A percentile compares a stretch with the other conserved stretches of the same genome.
These are phyloP conservation scores for Hypoxylon sp. DNA, from an alignment of 2,329 filamentous ascomycete species.

Conservation along the genomic window DNA sequence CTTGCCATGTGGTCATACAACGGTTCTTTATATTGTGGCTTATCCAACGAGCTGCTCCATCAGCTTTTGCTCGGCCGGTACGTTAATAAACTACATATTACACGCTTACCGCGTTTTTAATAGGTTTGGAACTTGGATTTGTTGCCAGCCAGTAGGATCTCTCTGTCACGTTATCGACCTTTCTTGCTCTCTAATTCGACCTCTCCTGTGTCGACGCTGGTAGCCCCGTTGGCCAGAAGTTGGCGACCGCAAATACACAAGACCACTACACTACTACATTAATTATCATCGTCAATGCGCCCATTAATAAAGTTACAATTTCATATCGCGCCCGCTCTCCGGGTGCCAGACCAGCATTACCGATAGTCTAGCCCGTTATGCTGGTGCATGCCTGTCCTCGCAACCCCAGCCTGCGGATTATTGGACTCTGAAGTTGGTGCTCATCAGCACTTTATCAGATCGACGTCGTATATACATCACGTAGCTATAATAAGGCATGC, in stretches of 20 bases:
- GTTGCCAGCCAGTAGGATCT: slow-evolving; percentile 32
- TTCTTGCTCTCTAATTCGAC: slow-evolving; percentile 35
- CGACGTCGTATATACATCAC: slow-evolving; percentile 16
- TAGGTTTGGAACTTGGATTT: slow-evolving; percentile 28
- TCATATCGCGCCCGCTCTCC: slow-evolving; percentile 40
- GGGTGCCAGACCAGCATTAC: slow-evolving; percentile 38
- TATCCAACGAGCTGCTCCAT: slow-evolving; percentile 25
- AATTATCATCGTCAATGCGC: slow-evolving; percentile 44
- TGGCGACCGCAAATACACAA: slow-evolving; percentile 28
- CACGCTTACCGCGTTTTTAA: slow-evolving; percentile 41
- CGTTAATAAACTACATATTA: slow-evolving; percentile 37
- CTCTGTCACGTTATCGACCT: slow-evolving; percentile 31
- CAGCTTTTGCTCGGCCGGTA: slow-evolving; percentile 28
- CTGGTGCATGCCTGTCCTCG: slow-evolving; percentile 37
- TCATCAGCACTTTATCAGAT: slow-evolving; percentile 31
- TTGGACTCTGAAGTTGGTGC: slow-evolving; percentile 24
- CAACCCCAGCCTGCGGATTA: slow-evolving; percentile 30
- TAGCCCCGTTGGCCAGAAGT: slow-evolving; percentile 31
- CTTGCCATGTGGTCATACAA: slow-evolving; percentile 44
- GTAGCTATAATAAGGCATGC: neutral
- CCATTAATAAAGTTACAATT: slow-evolving; percentile 40
- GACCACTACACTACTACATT: slow-evolving; percentile 25
- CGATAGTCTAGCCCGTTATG: slow-evolving; percentile 43
- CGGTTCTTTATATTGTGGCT: slow-evolving; percentile 45
- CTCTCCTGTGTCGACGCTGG: slow-evolving; percentile 29